Conservation (phyloP, 371 early-diverging fungal species). For the Mortierella sp. region DNA sequence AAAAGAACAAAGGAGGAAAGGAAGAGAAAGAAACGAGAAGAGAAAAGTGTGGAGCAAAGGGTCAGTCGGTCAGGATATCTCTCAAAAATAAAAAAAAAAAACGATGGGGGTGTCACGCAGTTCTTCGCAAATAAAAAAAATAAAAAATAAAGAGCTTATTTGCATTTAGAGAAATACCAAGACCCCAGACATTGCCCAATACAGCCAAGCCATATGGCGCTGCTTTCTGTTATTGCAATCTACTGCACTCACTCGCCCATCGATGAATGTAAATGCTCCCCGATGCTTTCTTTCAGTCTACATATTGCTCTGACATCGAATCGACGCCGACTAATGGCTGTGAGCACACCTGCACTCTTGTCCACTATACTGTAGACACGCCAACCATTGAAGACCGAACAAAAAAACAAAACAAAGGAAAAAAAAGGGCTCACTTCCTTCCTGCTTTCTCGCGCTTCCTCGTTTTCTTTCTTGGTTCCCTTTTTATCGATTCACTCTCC, state of each 20-base stretch:
- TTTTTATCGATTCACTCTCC: background rate
- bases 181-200: background rate
- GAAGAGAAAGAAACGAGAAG: background rate
- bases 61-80: background rate
- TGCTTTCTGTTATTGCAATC: background rate
- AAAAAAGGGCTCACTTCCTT: slow-evolving; percentile 11
- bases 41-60: background rate
- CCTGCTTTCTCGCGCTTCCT: background rate
- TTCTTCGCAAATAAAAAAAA: background rate
- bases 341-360: background rate
- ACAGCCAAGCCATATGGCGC: background rate
- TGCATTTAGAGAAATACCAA: background rate
- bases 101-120: slow-evolving; percentile 13
- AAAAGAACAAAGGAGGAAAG: background rate
- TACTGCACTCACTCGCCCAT: background rate
- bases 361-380: background rate
- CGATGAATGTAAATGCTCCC: background rate
- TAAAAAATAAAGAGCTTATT: background rate
- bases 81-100: background rate
- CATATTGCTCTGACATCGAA: background rate
- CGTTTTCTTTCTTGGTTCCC: background rate
- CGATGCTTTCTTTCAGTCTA: background rate
- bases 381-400: background rate
- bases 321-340: background rate
- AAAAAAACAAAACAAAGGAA: background rate